phyloP scores from a whole-genome alignment of 805 yeast species.

The Myxozyma melibiosi region DNA sequence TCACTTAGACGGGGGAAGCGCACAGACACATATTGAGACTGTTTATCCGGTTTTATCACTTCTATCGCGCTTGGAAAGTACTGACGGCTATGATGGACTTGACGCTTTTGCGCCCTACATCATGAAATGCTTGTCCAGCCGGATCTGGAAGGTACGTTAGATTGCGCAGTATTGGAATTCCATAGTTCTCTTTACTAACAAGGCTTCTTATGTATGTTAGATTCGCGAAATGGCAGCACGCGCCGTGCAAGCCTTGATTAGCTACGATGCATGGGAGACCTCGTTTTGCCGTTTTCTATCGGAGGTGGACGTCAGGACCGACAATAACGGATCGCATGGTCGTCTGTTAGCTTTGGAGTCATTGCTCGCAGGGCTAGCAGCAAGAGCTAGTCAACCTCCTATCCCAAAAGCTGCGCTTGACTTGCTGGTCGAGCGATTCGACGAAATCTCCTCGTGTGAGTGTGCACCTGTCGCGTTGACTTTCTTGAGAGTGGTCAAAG shows the following conservation, averaged over 20 bases:
- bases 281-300: slow-evolving; percentile 41
- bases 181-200: neutral
- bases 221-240: slow-evolving; percentile 84
- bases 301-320: slow-evolving; percentile 26
- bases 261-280: slow-evolving; percentile 39
- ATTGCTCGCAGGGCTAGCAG: neutral
- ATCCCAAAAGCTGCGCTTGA: slow-evolving; percentile 1
- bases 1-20: slow-evolving; percentile 24
- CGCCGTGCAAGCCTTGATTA: slow-evolving; percentile 57
- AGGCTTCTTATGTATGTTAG: neutral
- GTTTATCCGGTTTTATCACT: slow-evolving; percentile 77
- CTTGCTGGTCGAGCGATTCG: slow-evolving; percentile 8
- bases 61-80: slow-evolving; percentile 65
- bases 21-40: slow-evolving; percentile 52
- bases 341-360: slow-evolving; percentile 51
- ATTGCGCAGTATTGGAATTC: neutral
- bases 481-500: slow-evolving; percentile 15
- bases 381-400: neutral
- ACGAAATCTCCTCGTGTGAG: slow-evolving; percentile 1
- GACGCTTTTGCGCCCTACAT: slow-evolving; percentile 56
- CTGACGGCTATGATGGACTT: slow-evolving; percentile 56
- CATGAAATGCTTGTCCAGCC: slow-evolving; percentile 52
- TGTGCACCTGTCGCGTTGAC: slow-evolving; percentile 15
- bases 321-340: slow-evolving; percentile 64
- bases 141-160: slow-evolving; percentile 61